Evolutionary conservation across 2,329 filamentous ascomycete species (phyloP).

Genomic region (Colletotrichum scovillei): DNA sequence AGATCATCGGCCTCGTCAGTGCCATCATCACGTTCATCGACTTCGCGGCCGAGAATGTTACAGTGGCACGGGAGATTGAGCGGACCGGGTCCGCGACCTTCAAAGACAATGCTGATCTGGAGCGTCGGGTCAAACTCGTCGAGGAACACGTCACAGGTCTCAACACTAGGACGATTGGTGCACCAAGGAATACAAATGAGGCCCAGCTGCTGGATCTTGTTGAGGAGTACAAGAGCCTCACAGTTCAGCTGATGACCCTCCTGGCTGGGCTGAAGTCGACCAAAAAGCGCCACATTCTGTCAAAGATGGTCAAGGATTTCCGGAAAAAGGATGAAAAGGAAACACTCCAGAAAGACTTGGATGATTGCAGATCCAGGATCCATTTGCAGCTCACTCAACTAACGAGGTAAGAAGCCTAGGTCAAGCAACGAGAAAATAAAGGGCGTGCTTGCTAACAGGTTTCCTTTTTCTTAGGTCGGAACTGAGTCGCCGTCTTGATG

Average conservation of each 20-base stretch:
- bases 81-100: not conserved
- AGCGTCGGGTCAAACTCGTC: not conserved
- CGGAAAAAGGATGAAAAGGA: not conserved
- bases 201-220: not conserved
- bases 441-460: too few species aligned
- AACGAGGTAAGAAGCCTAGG: too few species aligned
- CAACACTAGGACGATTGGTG: not conserved
- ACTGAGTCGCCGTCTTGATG: not conserved
- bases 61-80: not conserved
- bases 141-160: not conserved
- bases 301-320: not conserved
- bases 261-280: not conserved
- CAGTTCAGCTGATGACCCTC: not conserved
- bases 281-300: not conserved
- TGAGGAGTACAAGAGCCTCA: not conserved
- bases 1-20: slow-evolving; percentile 16
- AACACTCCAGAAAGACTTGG: not conserved
- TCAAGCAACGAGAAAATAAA: too few species aligned
- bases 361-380: not conserved
- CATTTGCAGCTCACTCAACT: not conserved
- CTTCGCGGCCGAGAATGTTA: slow-evolving; percentile 13
- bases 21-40: slow-evolving; percentile 7
- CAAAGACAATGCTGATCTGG: not conserved
- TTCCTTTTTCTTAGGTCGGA: not conserved
- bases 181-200: not conserved